Base-by-base conservation (phyloP, 306 rosid species). In the Quercus berberidifolia region DNA sequence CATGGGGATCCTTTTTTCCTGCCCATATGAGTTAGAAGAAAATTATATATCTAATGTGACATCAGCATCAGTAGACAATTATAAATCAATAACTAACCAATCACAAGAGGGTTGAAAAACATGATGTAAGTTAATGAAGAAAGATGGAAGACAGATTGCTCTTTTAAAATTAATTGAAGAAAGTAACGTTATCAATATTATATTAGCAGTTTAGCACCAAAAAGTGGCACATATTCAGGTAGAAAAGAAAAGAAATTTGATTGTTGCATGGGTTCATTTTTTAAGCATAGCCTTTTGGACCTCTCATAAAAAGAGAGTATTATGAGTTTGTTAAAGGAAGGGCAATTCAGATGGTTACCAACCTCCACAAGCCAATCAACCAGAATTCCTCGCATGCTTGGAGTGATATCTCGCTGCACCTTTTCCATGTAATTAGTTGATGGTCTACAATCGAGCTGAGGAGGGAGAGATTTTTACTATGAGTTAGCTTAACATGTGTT, bases 321-420 rank as follows among this genome's bases (percentile, higher is more conserved):
- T 25, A 30, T 5, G 71, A 69, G 28, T 52, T 56, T 33, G 35
- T 62, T 70, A 3, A 35, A 60, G 31, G 69, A 56, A 55, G 23
- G 62, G 28, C 15, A 25, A 51, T 46, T 43, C 8, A 33, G 10
- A 55, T 55, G 4, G 2, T 31, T 46, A 79, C 90, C 75, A 63
- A 91, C 98, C 98, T 93, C 98, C 80, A 93, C 94, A 81, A 93
- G 95, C 98, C 98, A 93, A 81, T 93, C 97, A 73, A 93, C 79
- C 74, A 93, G 85, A 83, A 93, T 86, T 71, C 89, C 92, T 46
- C 98, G 83, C 98, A 93, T 93, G 85, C 71, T 84, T 49, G 95
- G 90, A 88, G 62, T 89, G 89, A 93, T 86, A 65, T 92, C 92
- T 38, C 3, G 85, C 84, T 93, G 98, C 90, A 91, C 57, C 83